Evolutionary conservation across 495 filamentous ascomycete species (phyloP), one percentile per base, ranked within the genome.

Genomic region (Thermochaetoides thermophila): DNA sequence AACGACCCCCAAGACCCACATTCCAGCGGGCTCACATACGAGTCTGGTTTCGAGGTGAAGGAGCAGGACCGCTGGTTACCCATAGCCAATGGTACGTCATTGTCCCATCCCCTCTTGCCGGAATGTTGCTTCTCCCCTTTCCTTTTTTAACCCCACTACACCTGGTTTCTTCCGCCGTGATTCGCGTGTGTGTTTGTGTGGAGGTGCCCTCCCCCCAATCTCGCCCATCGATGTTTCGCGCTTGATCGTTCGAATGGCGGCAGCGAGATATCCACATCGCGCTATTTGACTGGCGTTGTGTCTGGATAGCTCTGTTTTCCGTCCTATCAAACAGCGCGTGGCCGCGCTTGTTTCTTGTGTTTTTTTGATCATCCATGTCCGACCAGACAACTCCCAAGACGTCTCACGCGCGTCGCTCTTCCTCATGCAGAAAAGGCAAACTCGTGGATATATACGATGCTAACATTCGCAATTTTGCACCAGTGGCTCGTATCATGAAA

Each of bases 401-500:
- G 48, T 56, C 53, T 31, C 57, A 59, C 49, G 57, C 60, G 53
- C 53, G 36, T 43, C 49, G 50, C 52, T 44, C 37, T 36, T 45
- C 48, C 16, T 41, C 47, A 13, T 45, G 62, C 39, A 68, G 62
- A 49, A 39, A 53, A 26, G 57, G 64, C 46, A 57, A 56, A 48
- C n/a, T n/a, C n/a, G 55, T 53, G 40, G 60, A 68, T 56, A 44
- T 56, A 14, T 62, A 73, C 45, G 81, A 85, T 68, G 78, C 86
- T 93, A 82, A 93, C 69, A 80, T 80, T 65, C 71, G 78, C 39
- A 79, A 79, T 58, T 83, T 76, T 72, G 81, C 71, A 52, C 74
- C 76, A 97, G 89, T 97, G 49, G 89, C 89, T 45, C 84, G 89
- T 29, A 96, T 97, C 55, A 97, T 97, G 89, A 97, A 97, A 56